phyloP scores from a whole-genome alignment of 2,329 filamentous ascomycete species.

The Colletotrichum tropicale region DNA sequence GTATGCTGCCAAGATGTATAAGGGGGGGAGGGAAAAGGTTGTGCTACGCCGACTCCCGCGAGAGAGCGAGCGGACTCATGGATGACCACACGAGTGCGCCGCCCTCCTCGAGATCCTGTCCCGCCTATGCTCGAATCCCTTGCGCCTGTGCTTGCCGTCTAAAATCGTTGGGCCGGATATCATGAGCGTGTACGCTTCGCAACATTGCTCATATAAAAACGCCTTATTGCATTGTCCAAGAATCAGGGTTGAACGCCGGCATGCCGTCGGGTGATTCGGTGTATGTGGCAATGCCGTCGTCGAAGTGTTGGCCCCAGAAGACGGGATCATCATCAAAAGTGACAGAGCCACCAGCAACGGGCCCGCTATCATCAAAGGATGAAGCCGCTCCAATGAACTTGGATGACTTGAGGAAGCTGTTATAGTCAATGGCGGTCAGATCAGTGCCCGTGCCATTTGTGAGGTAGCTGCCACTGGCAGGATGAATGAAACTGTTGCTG shows the following conservation, averaged over 20 bases:
- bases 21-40: not conserved
- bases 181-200: slow-evolving; percentile 6
- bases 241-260: slow-evolving; percentile 8
- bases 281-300: slow-evolving; percentile 30
- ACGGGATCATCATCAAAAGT: slow-evolving; percentile 56
- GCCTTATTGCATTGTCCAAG: slow-evolving; percentile 15
- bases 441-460: slow-evolving; percentile 46
- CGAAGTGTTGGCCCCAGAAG: slow-evolving; percentile 55
- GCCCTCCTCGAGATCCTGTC: not conserved
- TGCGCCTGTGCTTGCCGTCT: slow-evolving; percentile 19
- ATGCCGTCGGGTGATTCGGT: slow-evolving; percentile 33
- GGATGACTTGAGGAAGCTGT: slow-evolving; percentile 59
- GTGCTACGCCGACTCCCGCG: slow-evolving; percentile 8
- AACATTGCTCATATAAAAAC: not conserved
- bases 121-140: slow-evolving; percentile 6
- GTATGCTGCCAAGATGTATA: not conserved
- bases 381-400: slow-evolving; percentile 47
- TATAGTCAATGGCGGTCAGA: slow-evolving; percentile 56
- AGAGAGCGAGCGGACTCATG: not conserved
- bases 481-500: slow-evolving; percentile 41
- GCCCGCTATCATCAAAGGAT: slow-evolving; percentile 40
- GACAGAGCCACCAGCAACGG: slow-evolving; percentile 45
- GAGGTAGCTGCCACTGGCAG: slow-evolving; percentile 27
- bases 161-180: slow-evolving; percentile 14
- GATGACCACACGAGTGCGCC: not conserved